These are phyloP conservation scores for Ustilago shanxiensis DNA, from an alignment of 1,284 basidiomycete species.

Conservation along the genomic window DNA sequence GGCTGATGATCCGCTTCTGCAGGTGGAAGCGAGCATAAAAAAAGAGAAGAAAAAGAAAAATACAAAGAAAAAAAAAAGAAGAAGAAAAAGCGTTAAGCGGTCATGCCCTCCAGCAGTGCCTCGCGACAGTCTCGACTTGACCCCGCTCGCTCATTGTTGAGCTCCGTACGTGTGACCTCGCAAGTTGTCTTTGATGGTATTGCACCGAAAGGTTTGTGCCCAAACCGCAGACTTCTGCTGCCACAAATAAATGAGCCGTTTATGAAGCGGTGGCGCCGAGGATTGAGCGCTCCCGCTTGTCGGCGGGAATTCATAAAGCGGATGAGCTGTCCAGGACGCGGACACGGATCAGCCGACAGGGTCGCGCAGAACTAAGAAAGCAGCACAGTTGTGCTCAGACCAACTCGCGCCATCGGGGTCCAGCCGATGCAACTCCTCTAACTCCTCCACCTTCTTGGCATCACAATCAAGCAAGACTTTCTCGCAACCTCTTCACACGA, in stretches of 20 bases:
- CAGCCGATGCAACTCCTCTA: constrained; percentile 6
- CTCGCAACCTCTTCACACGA: not conserved
- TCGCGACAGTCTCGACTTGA: not conserved
- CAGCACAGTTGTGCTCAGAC: constrained; percentile 16
- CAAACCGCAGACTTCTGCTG: too few species aligned
- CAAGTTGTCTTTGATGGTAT: too few species aligned
- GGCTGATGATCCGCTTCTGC: constrained; percentile 6
- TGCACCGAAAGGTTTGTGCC: too few species aligned
- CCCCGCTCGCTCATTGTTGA: not conserved
- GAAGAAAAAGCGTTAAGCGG: not conserved
- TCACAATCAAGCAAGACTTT: not conserved
- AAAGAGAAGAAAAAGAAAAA: constrained; percentile 1
- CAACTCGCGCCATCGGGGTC: not conserved
- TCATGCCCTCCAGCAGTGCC: too few species aligned
- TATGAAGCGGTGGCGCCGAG: too few species aligned
- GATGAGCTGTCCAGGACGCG: not conserved
- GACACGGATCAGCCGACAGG: constrained; percentile 7
- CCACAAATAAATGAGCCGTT: too few species aligned
- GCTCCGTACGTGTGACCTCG: not conserved
- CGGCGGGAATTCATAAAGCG: not conserved
- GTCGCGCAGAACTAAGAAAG: not conserved
- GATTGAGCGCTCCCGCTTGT: not conserved
- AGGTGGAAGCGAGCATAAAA: too few species aligned
- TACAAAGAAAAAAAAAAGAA: not conserved
- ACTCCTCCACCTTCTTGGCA: constrained; percentile 6